Evolutionary conservation across 108 stramenopile species (phyloP), one percentile per base, ranked within the genome.

Genomic region (Skeletonema marinoi): DNA sequence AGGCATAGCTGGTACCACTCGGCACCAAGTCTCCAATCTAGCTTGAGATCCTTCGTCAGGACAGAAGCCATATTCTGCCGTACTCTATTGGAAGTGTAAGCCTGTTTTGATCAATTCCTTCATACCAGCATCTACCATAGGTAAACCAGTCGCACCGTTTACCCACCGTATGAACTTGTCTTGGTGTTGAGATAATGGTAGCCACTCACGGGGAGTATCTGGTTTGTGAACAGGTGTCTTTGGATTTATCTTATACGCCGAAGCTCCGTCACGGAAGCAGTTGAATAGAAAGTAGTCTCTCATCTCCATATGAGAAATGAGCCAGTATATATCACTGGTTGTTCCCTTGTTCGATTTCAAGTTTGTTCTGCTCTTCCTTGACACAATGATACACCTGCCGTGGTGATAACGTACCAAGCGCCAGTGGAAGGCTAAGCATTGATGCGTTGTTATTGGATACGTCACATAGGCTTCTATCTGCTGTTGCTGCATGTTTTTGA

Each of bases 11-110:
- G 93, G 70, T 95, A 97, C 83, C 71, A 88, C 64, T 94, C 88
- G 6, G 96, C 96, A 1, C 96, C 97, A 16, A 92, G 80, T 32
- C 97, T 80, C 97, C 96, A 98, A 78, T 98, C 97, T 39, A 93
- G 61, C 19, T 74, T 51, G 9, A 97, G 65, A 75, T 98, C 96
- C 62, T 89, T 90, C 1, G 88, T 85, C 58, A 98, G 68, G 39
- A 95, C 90, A 30, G 91, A 93, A 14, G 96, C 97, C 46, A 90
- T 88, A 74, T 95, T 96, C 65, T 98, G 96, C 61, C 95, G 88
- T 4, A 92, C 96, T 17, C 97, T 90, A 79, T 97, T 98, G 38
- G 90, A 93, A 81, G 92, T 93, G 79, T 95, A 98, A 98, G 9
- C 97, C 97, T 30, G 93, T 96, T 8, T 71, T 58, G 2, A 75